phyloP scores from a whole-genome alignment of 2,329 filamentous ascomycete species.

The Amauroascus verrucosus region DNA sequence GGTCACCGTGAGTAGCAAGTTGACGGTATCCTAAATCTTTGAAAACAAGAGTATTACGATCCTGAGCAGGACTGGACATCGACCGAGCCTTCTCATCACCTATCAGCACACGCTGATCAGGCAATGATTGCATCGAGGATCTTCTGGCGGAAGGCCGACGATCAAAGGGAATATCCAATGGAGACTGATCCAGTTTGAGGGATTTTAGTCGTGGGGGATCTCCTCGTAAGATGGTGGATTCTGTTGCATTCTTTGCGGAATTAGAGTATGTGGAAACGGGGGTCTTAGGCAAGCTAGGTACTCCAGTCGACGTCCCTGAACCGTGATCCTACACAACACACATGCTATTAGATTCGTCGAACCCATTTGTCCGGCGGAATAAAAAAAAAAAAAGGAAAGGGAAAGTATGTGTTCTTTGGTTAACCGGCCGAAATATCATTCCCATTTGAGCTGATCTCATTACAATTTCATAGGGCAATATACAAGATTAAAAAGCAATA shows the following conservation, averaged over 20 bases:
- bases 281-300: background rate
- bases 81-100: slow-evolving; percentile 2
- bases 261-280: background rate
- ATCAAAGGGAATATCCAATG: background rate
- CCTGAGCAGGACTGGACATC: slow-evolving; percentile 1
- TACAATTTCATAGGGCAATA: slow-evolving; percentile 7
- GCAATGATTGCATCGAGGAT: background rate
- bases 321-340: slow-evolving; percentile 3
- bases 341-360: slow-evolving; percentile 5
- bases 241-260: background rate
- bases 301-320: background rate
- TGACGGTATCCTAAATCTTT: background rate
- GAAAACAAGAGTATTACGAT: background rate
- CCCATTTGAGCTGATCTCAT: slow-evolving; percentile 7
- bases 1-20: background rate
- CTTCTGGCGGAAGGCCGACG: background rate
- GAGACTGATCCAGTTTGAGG: slow-evolving; percentile 2
- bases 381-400: background rate
- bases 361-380: background rate
- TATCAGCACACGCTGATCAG: background rate
- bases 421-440: slow-evolving; percentile 4
- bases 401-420: background rate
- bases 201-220: background rate
- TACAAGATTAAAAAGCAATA: background rate
- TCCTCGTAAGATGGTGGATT: background rate